Percentiles rank a stretch among this genome's conserved stretches.
Conservation (phyloP, 257 asterid species). For the Petunia axillaris region DNA sequence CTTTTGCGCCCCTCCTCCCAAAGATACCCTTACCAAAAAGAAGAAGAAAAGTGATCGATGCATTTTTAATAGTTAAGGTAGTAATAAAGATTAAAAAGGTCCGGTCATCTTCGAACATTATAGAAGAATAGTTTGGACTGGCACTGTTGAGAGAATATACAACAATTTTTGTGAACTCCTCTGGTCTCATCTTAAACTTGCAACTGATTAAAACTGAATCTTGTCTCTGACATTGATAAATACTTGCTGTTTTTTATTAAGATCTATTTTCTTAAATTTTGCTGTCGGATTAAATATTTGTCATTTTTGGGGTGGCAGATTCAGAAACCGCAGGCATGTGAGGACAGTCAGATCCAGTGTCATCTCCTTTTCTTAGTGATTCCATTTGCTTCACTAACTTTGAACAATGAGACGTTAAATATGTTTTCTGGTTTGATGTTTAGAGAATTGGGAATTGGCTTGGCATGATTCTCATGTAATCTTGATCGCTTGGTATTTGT, state of each 20-base stretch:
- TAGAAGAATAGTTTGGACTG: background rate
- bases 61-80: background rate
- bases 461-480: background rate
- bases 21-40: background rate
- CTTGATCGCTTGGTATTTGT: background rate
- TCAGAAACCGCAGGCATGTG: background rate
- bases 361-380: background rate
- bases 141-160: background rate
- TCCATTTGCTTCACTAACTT: background rate
- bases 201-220: background rate
- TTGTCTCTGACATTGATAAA: background rate
- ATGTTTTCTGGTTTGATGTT: background rate
- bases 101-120: background rate
- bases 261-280: background rate
- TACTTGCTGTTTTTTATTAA: background rate
- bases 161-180: background rate
- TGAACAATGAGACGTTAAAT: slow-evolving; percentile 17
- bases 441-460: slow-evolving; percentile 18
- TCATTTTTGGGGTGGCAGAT: background rate
- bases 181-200: background rate
- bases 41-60: background rate
- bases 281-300: background rate
- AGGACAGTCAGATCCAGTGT: background rate
- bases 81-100: background rate
- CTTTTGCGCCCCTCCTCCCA: background rate